phyloP scores from a whole-genome alignment of 768 basidiomycete species.

The Hysterangium stoloniferum region DNA sequence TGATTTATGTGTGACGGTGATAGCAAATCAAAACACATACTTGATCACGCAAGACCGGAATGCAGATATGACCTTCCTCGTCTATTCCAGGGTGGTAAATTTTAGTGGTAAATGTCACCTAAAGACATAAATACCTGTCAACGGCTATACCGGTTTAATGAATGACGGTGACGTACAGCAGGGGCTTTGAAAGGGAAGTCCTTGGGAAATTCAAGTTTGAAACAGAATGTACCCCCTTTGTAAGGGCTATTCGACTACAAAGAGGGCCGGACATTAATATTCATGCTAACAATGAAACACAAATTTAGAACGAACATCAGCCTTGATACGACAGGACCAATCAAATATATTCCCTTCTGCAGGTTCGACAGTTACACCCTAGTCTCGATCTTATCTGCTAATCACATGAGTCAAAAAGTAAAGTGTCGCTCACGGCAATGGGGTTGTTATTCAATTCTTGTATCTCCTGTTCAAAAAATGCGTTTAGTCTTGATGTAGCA shows the following conservation, averaged over 20 bases:
- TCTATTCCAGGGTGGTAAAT: slow-evolving; percentile 90
- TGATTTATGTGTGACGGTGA: not conserved
- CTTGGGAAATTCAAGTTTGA: slow-evolving; percentile 63
- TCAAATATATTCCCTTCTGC: slow-evolving; percentile 66
- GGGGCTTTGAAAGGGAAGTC: slow-evolving; percentile 88
- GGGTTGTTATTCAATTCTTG: slow-evolving; percentile 53
- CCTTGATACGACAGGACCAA: slow-evolving; percentile 75
- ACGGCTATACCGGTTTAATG: not conserved
- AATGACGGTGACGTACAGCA: slow-evolving; percentile 35
- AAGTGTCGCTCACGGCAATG: slow-evolving; percentile 45
- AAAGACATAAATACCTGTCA: slow-evolving; percentile 14
- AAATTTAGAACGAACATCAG: slow-evolving; percentile 42
- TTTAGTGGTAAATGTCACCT: slow-evolving; percentile 82
- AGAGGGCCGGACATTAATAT: not conserved
- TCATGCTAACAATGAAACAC: slow-evolving; percentile 4
- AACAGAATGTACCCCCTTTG: slow-evolving; percentile 73
- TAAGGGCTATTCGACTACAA: slow-evolving; percentile 70
- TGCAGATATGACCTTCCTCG: slow-evolving; percentile 80
- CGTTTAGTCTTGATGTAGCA: not conserved
- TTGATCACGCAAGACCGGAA: slow-evolving; percentile 78
- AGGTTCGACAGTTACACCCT: slow-evolving; percentile 59
- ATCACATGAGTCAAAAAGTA: slow-evolving; percentile 10
- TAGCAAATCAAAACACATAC: slow-evolving; percentile 26
- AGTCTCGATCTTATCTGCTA: slow-evolving; percentile 6
- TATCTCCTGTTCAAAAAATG: slow-evolving; percentile 46